Conservation (phyloP, 805 yeast species). For the Sungouiella thailandica region DNA sequence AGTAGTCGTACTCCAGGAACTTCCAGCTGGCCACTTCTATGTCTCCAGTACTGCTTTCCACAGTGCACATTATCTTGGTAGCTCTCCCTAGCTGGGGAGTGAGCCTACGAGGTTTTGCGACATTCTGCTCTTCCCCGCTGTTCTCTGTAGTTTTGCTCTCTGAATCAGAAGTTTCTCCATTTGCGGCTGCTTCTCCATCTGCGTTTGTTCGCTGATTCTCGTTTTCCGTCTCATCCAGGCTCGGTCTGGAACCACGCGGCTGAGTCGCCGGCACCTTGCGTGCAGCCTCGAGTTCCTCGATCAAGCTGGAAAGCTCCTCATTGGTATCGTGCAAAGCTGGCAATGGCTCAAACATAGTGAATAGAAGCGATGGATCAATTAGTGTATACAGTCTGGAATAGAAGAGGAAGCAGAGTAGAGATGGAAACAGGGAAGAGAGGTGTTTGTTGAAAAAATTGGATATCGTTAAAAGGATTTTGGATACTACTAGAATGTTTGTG, state of each 20-base stretch:
- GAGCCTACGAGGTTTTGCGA: too few species aligned
- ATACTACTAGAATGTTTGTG: too few species aligned
- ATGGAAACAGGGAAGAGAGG: too few species aligned
- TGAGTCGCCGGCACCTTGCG: too few species aligned
- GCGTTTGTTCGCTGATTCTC: background rate
- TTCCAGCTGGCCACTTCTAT: slow-evolving; percentile 51
- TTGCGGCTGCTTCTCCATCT: background rate
- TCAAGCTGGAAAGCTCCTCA: background rate
- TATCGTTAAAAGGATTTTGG: too few species aligned
- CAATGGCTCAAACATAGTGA: slow-evolving; percentile 1
- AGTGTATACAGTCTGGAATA: too few species aligned
- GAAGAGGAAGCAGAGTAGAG: too few species aligned
- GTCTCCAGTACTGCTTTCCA: background rate
- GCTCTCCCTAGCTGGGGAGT: slow-evolving; percentile 2
- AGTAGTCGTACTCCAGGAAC: slow-evolving; percentile 87
- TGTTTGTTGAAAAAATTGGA: too few species aligned
- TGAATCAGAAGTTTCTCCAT: background rate
- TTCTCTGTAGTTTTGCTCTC: background rate
- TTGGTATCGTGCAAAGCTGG: background rate
- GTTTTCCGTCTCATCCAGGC: too few species aligned
- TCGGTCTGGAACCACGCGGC: too few species aligned
- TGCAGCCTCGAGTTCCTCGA: background rate
- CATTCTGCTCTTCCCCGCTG: background rate
- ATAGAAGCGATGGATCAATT: background rate
- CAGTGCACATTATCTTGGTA: slow-evolving; percentile 12